phyloP scores from a whole-genome alignment of 2,329 filamentous ascomycete species.

The Mycosphaerella arachidis region DNA sequence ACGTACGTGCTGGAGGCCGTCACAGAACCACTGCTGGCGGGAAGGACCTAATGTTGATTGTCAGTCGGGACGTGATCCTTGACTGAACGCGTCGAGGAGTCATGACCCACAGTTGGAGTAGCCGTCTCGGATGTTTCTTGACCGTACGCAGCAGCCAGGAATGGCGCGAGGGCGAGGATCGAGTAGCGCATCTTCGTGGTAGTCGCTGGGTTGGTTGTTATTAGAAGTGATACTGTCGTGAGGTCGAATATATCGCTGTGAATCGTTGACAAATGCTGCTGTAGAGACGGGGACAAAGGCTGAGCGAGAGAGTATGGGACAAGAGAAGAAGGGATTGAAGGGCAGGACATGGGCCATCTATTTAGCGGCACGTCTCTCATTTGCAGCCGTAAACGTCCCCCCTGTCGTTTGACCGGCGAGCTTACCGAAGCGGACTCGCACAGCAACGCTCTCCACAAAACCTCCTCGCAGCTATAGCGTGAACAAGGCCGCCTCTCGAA shows the following conservation, averaged over 20 bases:
- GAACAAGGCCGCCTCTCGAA: neutral
- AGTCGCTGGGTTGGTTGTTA: neutral
- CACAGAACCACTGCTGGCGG: conserved; percentile 12
- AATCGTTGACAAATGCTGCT: neutral
- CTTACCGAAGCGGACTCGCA: neutral
- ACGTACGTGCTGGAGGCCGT: conserved; percentile 22
- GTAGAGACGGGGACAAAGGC: neutral
- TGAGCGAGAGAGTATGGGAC: neutral
- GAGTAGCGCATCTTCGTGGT: conserved; percentile 25
- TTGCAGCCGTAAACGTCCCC: neutral
- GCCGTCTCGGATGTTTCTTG: conserved; percentile 26
- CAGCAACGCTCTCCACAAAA: neutral
- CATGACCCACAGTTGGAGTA: conserved; percentile 8
- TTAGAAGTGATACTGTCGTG: neutral
- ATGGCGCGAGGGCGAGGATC: conserved; percentile 40
- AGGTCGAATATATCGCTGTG: neutral
- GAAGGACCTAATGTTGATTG: conserved; percentile 8
- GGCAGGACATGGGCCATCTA: neutral
- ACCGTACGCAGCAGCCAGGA: conserved; percentile 40
- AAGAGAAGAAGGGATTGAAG: neutral
- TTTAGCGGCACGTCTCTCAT: neutral
- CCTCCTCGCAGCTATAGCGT: neutral
- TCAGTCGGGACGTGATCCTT: conserved; percentile 7
- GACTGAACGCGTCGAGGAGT: neutral
- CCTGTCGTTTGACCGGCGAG: neutral